Evolutionary conservation across 2,329 filamentous ascomycete species (phyloP).

Genomic region (Arthroderma sp.): DNA sequence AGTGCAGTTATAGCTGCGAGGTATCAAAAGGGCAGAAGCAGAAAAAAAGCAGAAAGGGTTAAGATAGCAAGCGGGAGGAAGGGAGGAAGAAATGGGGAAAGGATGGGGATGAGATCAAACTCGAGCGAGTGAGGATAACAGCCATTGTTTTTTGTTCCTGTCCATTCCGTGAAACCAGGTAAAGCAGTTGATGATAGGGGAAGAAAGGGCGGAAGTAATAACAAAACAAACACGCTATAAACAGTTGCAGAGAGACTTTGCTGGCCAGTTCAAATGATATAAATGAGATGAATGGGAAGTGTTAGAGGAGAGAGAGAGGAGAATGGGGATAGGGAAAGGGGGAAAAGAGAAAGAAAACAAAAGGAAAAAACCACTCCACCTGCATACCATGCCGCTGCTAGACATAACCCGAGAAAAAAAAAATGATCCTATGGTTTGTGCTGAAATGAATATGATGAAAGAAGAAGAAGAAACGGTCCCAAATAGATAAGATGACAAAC

Average conservation of each 20-base stretch:
- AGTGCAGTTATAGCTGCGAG: not conserved
- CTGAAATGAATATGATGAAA: not conserved
- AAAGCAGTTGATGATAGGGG: not conserved
- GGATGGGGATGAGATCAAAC: too few species aligned
- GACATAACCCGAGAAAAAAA: constrained; percentile 4
- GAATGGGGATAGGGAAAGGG: not conserved
- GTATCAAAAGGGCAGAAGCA: constrained; percentile 1
- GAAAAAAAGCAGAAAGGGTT: not conserved
- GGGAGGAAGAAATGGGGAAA: not conserved
- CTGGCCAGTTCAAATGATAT: too few species aligned
- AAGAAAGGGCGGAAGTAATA: not conserved
- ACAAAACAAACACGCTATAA: not conserved
- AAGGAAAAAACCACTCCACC: constrained; percentile 5
- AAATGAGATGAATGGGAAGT: not conserved
- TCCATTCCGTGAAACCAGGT: not conserved
- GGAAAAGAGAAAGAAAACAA: not conserved
- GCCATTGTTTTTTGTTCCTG: not conserved
- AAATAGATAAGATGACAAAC: not conserved
- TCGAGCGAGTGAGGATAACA: not conserved
- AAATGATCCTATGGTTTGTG: not conserved
- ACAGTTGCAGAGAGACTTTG: not conserved
- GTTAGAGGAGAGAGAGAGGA: too few species aligned
- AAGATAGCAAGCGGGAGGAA: not conserved
- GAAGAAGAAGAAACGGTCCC: not conserved
- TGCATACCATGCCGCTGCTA: constrained; percentile 5